These are phyloP conservation scores for Suillus hirtellus DNA, from an alignment of 768 basidiomycete species.

Conservation along the genomic window DNA sequence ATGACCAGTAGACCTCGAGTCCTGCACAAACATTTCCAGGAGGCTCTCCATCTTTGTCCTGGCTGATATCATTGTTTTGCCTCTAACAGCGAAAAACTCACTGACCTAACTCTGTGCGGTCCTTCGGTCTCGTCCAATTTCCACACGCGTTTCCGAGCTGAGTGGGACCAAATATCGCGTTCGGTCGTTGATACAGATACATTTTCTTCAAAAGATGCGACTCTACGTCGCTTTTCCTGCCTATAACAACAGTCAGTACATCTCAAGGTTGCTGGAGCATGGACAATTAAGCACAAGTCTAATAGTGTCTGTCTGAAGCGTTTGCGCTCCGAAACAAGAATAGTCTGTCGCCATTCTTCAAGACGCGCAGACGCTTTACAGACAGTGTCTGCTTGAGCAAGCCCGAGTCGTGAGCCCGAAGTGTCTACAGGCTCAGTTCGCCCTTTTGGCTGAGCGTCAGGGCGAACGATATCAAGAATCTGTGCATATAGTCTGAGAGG, in stretches of 20 bases:
- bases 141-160: conserved; percentile 57
- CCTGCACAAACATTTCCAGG: conserved; percentile 34
- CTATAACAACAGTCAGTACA: conserved; percentile 39
- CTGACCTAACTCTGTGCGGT: conserved; percentile 80
- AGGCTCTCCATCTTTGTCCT: conserved; percentile 81
- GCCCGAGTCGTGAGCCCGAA: conserved; percentile 19
- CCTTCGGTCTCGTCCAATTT: conserved; percentile 91
- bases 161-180: conserved; percentile 78
- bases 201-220: conserved; percentile 61
- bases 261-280: neutral
- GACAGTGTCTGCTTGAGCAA: conserved; percentile 39
- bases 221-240: conserved; percentile 74
- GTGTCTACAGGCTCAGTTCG: neutral
- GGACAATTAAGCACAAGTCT: conserved; percentile 53
- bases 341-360: conserved; percentile 71
- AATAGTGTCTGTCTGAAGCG: conserved; percentile 66
- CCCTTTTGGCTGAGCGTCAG: conserved; percentile 14
- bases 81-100: neutral
- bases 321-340: conserved; percentile 69
- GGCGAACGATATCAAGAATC: conserved; percentile 62
- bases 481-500: conserved; percentile 23
- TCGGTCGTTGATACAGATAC: conserved; percentile 65
- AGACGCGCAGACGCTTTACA: conserved; percentile 64
- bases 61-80: neutral
- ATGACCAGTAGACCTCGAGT: neutral